Evolutionary conservation across 2,329 filamentous ascomycete species (phyloP).

Genomic region (Aspergillus viridinutans): DNA sequence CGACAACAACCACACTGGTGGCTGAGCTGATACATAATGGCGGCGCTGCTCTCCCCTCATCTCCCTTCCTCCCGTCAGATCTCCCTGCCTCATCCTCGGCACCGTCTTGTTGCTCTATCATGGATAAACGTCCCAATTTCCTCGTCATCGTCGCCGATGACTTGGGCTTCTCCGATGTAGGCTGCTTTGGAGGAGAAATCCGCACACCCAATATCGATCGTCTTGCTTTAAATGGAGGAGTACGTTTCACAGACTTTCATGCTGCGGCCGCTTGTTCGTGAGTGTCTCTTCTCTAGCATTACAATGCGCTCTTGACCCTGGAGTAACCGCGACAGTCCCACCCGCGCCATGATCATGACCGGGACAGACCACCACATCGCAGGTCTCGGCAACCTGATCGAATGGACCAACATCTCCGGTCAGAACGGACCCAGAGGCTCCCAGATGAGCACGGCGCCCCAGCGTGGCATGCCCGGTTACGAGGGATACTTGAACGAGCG

Average conservation of each 20-base stretch:
- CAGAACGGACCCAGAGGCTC: constrained; percentile 52
- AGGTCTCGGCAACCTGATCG: constrained; percentile 55
- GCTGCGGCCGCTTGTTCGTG: constrained; percentile 60
- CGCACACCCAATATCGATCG: constrained; percentile 57
- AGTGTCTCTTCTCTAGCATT: constrained; percentile 5
- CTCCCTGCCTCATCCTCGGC: neutral
- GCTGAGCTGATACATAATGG: neutral
- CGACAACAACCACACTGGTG: neutral
- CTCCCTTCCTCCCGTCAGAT: neutral
- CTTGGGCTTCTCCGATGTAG: constrained; percentile 57
- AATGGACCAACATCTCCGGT: constrained; percentile 54
- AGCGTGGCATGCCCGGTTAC: constrained; percentile 58
- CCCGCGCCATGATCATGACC: constrained; percentile 63
- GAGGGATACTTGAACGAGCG: constrained; percentile 61
- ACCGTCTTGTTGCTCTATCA: neutral
- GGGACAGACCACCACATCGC: constrained; percentile 57
- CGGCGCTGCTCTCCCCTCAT: neutral
- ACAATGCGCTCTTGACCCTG: neutral
- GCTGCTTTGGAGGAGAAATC: constrained; percentile 59
- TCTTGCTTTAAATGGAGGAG: constrained; percentile 45
- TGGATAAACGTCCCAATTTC: constrained; percentile 53
- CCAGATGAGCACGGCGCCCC: constrained; percentile 50
- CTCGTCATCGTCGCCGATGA: constrained; percentile 58
- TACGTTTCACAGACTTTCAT: constrained; percentile 63
- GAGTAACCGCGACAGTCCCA: constrained; percentile 40